Conservation (phyloP, 2,329 filamentous ascomycete genomes). For the Exophiala sideris region DNA sequence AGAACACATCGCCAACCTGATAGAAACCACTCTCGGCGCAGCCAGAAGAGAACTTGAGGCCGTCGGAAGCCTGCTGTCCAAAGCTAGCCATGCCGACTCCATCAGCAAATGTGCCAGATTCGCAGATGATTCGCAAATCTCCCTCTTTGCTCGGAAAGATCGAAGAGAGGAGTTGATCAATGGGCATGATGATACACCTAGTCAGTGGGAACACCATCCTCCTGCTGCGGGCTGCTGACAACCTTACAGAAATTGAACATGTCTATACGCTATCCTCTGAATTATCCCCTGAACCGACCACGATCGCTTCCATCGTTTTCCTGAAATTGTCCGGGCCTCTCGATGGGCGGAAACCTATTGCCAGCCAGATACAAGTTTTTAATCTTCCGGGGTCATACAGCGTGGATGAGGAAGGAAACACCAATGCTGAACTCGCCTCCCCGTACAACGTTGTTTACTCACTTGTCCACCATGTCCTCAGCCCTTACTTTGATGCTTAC, state of each 20-base stretch:
- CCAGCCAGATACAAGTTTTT: conserved; percentile 85
- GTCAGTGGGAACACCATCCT: conserved; percentile 13
- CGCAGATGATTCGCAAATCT: conserved; percentile 76
- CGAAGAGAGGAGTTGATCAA: conserved; percentile 27
- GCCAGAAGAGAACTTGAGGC: conserved; percentile 74
- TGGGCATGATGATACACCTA: conserved; percentile 32
- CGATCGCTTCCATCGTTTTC: conserved; percentile 79
- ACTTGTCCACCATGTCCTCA: conserved; percentile 83
- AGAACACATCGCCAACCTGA: conserved; percentile 67
- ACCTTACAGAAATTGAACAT: conserved; percentile 46
- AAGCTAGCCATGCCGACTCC: conserved; percentile 70
- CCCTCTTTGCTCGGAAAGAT: conserved; percentile 89
- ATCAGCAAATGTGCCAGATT: conserved; percentile 84
- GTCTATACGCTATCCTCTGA: conserved; percentile 78
- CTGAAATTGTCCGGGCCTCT: conserved; percentile 87
- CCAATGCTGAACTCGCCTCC: conserved; percentile 71
- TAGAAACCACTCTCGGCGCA: conserved; percentile 71
- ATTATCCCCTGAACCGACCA: conserved; percentile 74
- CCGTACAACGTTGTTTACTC: conserved; percentile 92
- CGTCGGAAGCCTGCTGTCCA: conserved; percentile 77
- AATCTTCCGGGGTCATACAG: conserved; percentile 75
- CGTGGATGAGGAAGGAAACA: conserved; percentile 28
- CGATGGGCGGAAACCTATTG: conserved; percentile 76
- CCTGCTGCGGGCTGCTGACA: conserved; percentile 29
- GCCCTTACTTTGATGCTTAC: conserved; percentile 95